Evolutionary conservation across 768 basidiomycete genomes (phyloP).

Genomic region (Amanita inopinata): DNA sequence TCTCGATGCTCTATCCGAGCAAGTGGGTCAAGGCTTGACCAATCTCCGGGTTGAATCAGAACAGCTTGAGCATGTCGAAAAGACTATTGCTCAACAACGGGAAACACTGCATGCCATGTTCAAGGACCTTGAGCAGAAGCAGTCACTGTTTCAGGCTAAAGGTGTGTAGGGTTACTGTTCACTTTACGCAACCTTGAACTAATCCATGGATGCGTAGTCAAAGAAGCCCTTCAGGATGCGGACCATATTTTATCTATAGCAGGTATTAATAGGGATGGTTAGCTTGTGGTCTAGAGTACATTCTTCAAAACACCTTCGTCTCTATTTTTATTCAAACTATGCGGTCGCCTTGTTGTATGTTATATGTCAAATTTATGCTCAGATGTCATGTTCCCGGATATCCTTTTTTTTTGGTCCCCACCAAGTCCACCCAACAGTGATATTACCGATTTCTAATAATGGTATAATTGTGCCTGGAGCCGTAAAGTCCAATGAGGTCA

Average conservation of each 20-base stretch:
- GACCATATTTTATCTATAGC: conserved; percentile 18
- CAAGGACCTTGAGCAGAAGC: conserved; percentile 32
- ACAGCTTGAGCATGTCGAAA: conserved; percentile 32
- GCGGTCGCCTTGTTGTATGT: neutral
- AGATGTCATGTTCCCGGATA: no score
- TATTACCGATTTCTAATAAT: no score
- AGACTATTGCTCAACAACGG: conserved; percentile 30
- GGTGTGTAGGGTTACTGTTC: conserved; percentile 21
- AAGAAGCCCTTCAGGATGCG: conserved; percentile 32
- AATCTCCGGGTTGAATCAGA: conserved; percentile 34
- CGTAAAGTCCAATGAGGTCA: no score
- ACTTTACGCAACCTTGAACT: conserved; percentile 3
- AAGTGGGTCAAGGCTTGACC: conserved; percentile 37
- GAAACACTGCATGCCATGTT: conserved; percentile 29
- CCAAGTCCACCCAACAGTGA: no score
- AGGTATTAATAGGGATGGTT: conserved; percentile 3
- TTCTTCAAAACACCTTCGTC: neutral
- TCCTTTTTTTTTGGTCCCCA: no score
- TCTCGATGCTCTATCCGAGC: conserved; percentile 44
- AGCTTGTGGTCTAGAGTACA: neutral
- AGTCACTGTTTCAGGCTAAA: conserved; percentile 31
- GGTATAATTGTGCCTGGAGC: no score
- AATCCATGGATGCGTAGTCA: conserved; percentile 19
- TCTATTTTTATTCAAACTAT: neutral
- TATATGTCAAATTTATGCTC: no score